phyloP scores from a whole-genome alignment of 768 basidiomycete species.

The Suillus americanus region DNA sequence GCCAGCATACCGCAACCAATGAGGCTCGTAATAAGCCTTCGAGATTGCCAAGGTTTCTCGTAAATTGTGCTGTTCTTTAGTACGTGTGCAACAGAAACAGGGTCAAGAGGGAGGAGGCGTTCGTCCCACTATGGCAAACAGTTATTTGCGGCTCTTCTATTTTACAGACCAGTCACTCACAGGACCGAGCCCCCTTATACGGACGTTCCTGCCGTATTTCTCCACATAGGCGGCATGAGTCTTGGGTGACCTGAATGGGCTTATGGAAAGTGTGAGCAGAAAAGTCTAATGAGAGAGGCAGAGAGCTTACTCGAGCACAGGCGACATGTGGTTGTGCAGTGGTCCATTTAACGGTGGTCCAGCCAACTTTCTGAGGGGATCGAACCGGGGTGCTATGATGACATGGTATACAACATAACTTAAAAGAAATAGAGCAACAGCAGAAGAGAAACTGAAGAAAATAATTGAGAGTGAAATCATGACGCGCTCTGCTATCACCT shows the following conservation, averaged over 20 bases:
- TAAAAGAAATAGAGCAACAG: conserved; percentile 11
- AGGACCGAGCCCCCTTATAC: conserved; percentile 65
- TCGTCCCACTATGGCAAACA: conserved; percentile 60
- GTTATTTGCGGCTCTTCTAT: neutral
- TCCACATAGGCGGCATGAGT: conserved; percentile 53
- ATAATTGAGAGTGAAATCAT: conserved; percentile 12
- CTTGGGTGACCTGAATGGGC: conserved; percentile 51
- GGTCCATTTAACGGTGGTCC: conserved; percentile 56
- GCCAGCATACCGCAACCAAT: conserved; percentile 85
- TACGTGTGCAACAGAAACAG: conserved; percentile 69
- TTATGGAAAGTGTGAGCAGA: conserved; percentile 24
- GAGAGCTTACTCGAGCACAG: conserved; percentile 56
- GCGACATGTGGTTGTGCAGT: conserved; percentile 53
- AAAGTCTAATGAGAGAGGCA: neutral
- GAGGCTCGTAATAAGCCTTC: conserved; percentile 68
- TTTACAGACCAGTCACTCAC: conserved; percentile 43
- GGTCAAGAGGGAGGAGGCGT: conserved; percentile 81
- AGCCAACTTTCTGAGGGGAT: conserved; percentile 53
- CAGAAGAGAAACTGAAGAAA: conserved; percentile 11
- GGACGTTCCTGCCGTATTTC: conserved; percentile 68
- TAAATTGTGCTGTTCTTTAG: conserved; percentile 71
- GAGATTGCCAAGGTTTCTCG: conserved; percentile 83
- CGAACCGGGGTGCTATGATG: conserved; percentile 27
- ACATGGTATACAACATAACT: conserved; percentile 26
- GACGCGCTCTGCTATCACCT: neutral